Base-by-base conservation (phyloP, 176 grass and related monocot species). In the Lolium multiflorum region DNA sequence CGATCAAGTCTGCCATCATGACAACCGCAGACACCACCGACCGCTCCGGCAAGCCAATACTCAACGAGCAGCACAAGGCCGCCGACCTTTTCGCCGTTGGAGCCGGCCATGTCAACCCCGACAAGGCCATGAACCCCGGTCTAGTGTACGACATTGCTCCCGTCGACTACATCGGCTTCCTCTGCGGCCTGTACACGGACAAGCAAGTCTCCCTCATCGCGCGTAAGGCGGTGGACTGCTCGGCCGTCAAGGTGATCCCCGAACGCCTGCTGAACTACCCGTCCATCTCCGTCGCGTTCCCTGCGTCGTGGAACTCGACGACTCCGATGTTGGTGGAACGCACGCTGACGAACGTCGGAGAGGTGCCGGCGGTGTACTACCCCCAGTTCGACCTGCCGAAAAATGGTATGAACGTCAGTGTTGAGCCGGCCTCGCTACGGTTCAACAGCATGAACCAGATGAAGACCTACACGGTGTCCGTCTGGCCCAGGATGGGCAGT, bases 1-100 rank as follows among this genome's bases (percentile, higher is more conserved):
- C 63, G 7, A 90, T 90, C 88, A 93, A 93, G 85, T 93, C 91
- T 2, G 93, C 88, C 12, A 95, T 92, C 65, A 92, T 95, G 93
- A 95, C 90, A 9, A 92, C 93, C 1, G 88, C 91, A 6, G 78
- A 92, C n/a, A 12, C 24, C 72, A 26, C 7, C 26, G 88, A 88
- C 85, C 75, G 48, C 62, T 37, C 71, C 4, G 74, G 88, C 10
- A 82, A 44, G 2, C 82, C 47, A 2, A 82, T 95, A 31, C 17
- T 71, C 11, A 13, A 89, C 38, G 90, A 92, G 76, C 88, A 80
- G 48, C 60, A 13, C 26, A 1, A 2, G 8, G 4, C n/a, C 25
- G 90, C 93, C 0, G 37, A 61, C 84, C 62, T 86, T 49, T 92
- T 92, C 25, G 79, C 85, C 73, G 66, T 69, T 1, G 88, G 90